phyloP scores from a whole-genome alignment of 2,329 filamentous ascomycete species.

The Huntiella decipiens region DNA sequence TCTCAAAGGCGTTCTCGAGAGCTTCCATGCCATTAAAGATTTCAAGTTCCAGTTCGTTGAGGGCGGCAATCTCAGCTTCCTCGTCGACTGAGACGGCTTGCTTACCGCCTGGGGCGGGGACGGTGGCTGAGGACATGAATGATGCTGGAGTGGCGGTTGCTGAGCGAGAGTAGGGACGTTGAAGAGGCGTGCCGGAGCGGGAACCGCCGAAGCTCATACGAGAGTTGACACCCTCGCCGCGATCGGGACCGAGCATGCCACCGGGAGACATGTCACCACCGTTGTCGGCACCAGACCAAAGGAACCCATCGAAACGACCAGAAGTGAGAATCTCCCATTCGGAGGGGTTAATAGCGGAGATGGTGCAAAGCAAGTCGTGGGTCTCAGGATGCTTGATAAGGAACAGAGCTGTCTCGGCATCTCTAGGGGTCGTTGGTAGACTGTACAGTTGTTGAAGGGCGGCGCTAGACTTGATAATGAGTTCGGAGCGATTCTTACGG shows the following conservation, averaged over 20 bases:
- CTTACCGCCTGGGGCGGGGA: conserved; percentile 24
- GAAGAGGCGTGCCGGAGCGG: conserved; percentile 24
- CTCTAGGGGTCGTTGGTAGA: conserved; percentile 51
- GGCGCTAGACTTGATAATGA: conserved; percentile 54
- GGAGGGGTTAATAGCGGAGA: conserved; percentile 72
- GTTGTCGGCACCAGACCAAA: conserved; percentile 77
- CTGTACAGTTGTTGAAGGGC: conserved; percentile 77
- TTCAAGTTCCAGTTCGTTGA: conserved; percentile 81
- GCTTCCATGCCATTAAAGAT: conserved; percentile 90
- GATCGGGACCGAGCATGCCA: conserved; percentile 32
- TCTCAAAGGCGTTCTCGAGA: conserved; percentile 84
- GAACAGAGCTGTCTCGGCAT: conserved; percentile 72
- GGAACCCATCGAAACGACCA: conserved; percentile 84
- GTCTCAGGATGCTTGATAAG: conserved; percentile 64
- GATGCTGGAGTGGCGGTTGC: conserved; percentile 40
- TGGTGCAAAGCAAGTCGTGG: conserved; percentile 71
- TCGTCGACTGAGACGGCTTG: conserved; percentile 72
- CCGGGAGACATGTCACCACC: conserved; percentile 28
- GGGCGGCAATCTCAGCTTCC: conserved; percentile 74
- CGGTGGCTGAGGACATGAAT: conserved; percentile 38
- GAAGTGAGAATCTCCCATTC: conserved; percentile 95
- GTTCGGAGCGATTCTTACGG: conserved; percentile 47
- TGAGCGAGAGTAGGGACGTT: conserved; percentile 31
- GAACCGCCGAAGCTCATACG: conserved; percentile 10
- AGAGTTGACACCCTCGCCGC: conserved; percentile 13